Base-by-base conservation (phyloP, 129 eudicot species). In the Ambrosia artemisiifolia region DNA sequence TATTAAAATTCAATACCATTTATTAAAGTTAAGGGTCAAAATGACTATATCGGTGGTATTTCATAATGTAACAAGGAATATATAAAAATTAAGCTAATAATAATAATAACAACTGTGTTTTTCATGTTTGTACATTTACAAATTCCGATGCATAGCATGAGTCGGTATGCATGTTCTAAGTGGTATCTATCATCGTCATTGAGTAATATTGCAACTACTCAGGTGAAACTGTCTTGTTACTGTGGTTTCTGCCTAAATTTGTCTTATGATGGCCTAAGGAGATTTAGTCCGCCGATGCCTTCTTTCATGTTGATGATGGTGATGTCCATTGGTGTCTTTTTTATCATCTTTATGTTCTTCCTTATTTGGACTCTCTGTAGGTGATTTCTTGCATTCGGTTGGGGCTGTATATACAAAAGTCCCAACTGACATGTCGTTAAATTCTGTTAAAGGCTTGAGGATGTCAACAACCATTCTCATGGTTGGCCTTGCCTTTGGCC, bases 361-460 rank as follows among this genome's bases (percentile, higher is more conserved):
- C 47, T 70, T 61, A 35, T 70, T 43, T 10, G 77, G 72, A 43
- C 81, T 78, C 2, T 44, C 34, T 14, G 43, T 14, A n/a, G 80
- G 74, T 1, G 74, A 75, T 47, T 44, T 65, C 13, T 71, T 78
- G 49, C 1, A 6, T 59, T 70, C 81, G 1, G 44, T 48, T 11
- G 95, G 94, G 43, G 74, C 91, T 0, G 75, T 76, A 79, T 85
- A 92, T 71, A 92, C 98, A 57, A 89, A 92, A 7, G 91, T 76
- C n/a, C 88, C 91, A 5, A 67, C 47, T 0, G 84, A 47, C 43
- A 76, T 75, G 56, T 82, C 92, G 4, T 80, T 79, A 33, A 65
- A 71, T 10, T 83, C 81, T 40, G 84, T 71, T 19, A 92, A 38
- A 1, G 91, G 87, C 75, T 82, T 89, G 28, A 92, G 62, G 20